A percentile compares a stretch with the other conserved stretches of the same genome.
These are phyloP conservation scores for Fusarium sacchari DNA, from an alignment of 2,329 filamentous ascomycete species.

Conservation along the genomic window DNA sequence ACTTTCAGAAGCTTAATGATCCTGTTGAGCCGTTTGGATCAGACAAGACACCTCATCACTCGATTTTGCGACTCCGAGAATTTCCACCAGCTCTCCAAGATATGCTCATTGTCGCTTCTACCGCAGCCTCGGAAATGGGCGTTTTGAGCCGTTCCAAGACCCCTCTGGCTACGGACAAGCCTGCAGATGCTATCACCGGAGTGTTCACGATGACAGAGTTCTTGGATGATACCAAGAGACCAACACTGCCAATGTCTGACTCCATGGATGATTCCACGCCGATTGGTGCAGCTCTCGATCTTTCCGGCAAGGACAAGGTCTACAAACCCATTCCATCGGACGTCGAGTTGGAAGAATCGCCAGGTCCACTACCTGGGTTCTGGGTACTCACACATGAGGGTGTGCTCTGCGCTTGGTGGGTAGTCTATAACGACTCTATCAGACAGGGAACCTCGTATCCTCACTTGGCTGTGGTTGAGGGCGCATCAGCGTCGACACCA, in stretches of 20 bases:
- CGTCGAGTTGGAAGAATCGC: conserved; percentile 80
- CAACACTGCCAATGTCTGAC: conserved; percentile 76
- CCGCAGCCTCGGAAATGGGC: conserved; percentile 81
- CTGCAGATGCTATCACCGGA: conserved; percentile 68
- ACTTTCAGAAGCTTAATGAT: conserved; percentile 78
- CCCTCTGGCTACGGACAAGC: conserved; percentile 69
- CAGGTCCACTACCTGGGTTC: conserved; percentile 82
- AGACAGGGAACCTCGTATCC: conserved; percentile 77
- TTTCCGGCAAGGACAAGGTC: conserved; percentile 85
- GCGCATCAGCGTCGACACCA: conserved; percentile 46
- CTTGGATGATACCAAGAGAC: conserved; percentile 77
- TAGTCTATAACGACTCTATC: conserved; percentile 90
- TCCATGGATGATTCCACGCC: conserved; percentile 74
- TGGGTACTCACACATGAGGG: conserved; percentile 92
- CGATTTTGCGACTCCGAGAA: conserved; percentile 78
- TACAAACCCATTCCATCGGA: conserved; percentile 80
- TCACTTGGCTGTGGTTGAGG: conserved; percentile 67
- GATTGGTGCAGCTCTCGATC: conserved; percentile 82
- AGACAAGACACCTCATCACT: conserved; percentile 77
- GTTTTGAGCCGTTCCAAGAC: conserved; percentile 78
- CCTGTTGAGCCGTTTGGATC: conserved; percentile 78
- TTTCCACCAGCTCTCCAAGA: conserved; percentile 86
- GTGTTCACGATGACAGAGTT: conserved; percentile 80
- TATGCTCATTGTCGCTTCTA: conserved; percentile 83
- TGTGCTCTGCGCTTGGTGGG: conserved; percentile 86